Percentiles rank a stretch among this genome's conserved stretches.
Evolutionary conservation across 805 yeast genomes (phyloP).

Genomic region (Barnettozyma wickerhamii): DNA sequence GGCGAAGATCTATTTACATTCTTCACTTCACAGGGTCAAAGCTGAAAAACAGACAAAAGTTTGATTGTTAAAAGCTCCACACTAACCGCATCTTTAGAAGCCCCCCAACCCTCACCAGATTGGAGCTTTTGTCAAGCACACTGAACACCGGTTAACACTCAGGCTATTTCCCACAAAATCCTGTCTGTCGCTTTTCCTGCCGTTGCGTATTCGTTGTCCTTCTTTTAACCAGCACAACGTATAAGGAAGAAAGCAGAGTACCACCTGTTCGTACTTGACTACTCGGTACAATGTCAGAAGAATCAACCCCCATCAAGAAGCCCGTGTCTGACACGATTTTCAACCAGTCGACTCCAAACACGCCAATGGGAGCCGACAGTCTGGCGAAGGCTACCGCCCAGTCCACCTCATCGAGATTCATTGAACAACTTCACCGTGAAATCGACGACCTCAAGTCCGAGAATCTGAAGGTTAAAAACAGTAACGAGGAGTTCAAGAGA

Average conservation of each 20-base stretch:
- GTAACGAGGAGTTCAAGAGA: slow-evolving; percentile 52
- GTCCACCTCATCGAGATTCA: slow-evolving; percentile 29
- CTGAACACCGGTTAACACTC: no score
- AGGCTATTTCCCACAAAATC: no score
- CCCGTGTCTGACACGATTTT: neutral
- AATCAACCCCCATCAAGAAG: neutral
- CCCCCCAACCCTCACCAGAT: no score
- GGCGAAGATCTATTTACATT: neutral
- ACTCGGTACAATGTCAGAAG: neutral
- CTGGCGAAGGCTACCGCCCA: slow-evolving; percentile 1
- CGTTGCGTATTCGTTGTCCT: neutral
- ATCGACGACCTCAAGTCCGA: slow-evolving; percentile 50
- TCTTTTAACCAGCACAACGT: no score
- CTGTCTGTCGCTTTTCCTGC: neutral
- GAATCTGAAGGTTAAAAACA: slow-evolving; percentile 33
- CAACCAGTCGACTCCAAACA: neutral
- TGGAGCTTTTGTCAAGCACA: no score
- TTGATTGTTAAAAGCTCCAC: neutral
- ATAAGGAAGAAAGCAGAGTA: no score
- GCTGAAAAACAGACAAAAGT: neutral
- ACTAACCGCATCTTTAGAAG: neutral
- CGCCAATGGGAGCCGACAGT: slow-evolving; percentile 1
- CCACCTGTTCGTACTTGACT: no score
- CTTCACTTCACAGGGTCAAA: neutral
- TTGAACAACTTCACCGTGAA: slow-evolving; percentile 39